phyloP scores from a whole-genome alignment of 2,329 filamentous ascomycete genomes.

The Phoma sp. region DNA sequence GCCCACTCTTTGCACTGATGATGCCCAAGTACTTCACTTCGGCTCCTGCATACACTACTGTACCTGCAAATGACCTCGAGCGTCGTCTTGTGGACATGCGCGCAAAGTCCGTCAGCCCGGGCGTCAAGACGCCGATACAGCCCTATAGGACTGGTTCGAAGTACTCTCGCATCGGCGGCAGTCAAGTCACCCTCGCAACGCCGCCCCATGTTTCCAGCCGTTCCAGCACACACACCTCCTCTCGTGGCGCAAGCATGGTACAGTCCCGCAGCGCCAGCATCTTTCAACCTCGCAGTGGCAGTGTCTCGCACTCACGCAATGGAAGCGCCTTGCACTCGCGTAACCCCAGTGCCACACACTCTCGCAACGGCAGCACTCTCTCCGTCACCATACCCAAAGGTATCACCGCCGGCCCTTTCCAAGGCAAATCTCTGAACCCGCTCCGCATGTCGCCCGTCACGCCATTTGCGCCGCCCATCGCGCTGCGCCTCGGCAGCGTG shows the following conservation, averaged over 20 bases:
- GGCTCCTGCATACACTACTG: conserved; percentile 21
- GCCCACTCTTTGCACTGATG: conserved; percentile 41
- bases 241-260: conserved; percentile 7
- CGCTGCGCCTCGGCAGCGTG: conserved; percentile 7
- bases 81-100: conserved; percentile 23
- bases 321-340: not conserved
- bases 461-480: conserved; percentile 20
- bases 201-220: conserved; percentile 5
- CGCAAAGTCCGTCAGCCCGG: conserved; percentile 16
- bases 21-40: conserved; percentile 48
- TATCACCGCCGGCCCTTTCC: conserved; percentile 3
- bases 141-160: not conserved
- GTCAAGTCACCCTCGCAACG: conserved; percentile 8
- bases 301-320: conserved; percentile 19
- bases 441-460: conserved; percentile 31
- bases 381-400: not conserved
- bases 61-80: conserved; percentile 28
- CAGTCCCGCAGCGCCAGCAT: not conserved
- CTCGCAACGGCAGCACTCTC: not conserved
- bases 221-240: conserved; percentile 9
- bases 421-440: conserved; percentile 20
- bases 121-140: conserved; percentile 13
- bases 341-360: not conserved
- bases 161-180: conserved; percentile 19
- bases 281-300: not conserved